Evolutionary conservation across 768 basidiomycete species (phyloP).

Genomic region (Trametes punicea): DNA sequence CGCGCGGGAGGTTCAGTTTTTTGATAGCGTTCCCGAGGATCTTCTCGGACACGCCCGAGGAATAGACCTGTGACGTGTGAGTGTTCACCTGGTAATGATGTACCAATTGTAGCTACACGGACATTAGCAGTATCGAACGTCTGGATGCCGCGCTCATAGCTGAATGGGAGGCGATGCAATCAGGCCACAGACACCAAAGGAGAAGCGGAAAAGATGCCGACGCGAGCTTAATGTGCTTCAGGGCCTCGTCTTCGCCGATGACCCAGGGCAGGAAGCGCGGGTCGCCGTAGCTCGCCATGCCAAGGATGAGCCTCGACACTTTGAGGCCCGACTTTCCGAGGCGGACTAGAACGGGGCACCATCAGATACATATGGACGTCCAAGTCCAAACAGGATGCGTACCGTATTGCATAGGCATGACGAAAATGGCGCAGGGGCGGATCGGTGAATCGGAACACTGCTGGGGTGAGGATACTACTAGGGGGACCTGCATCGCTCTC

Average conservation of each 20-base stretch:
- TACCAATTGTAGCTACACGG: no score
- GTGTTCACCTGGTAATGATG: no score
- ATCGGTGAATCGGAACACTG: no score
- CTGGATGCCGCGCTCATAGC: conserved; percentile 40
- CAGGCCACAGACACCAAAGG: no score
- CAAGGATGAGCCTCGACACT: conserved; percentile 38
- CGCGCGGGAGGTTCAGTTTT: conserved; percentile 40
- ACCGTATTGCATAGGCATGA: conserved; percentile 10
- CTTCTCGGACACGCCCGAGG: conserved; percentile 37
- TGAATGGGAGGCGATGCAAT: conserved; percentile 13
- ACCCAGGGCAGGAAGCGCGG: conserved; percentile 36
- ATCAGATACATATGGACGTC: no score
- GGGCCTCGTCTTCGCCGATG: conserved; percentile 32
- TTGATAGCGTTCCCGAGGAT: conserved; percentile 46
- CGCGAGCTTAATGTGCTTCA: conserved; percentile 38
- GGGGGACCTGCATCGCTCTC: no score
- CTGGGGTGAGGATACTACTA: no score
- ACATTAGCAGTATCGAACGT: conserved; percentile 38
- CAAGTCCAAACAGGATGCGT: no score
- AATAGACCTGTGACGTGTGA: conserved; percentile 36
- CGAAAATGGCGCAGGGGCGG: no score
- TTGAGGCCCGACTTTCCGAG: conserved; percentile 45
- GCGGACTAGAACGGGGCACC: conserved; percentile 32
- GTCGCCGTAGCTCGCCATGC: conserved; percentile 26
- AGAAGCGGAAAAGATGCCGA: no score